Conservation (phyloP, 2,329 filamentous ascomycete genomes). For the Talaromyces piceae region DNA sequence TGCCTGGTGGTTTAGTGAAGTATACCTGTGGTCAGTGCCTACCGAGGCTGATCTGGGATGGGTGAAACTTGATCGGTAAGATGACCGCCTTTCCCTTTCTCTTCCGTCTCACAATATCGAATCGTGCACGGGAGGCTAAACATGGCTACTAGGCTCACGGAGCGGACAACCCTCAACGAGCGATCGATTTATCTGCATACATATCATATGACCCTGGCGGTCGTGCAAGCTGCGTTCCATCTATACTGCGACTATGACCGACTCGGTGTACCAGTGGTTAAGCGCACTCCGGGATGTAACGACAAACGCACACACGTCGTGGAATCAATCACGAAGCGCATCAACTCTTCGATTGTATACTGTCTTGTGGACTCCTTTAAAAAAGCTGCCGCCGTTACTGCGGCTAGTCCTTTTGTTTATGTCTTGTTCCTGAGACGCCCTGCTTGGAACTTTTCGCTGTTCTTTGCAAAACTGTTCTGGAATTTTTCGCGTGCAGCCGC, state of each 20-base stretch:
- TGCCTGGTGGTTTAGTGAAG: slow-evolving; percentile 68
- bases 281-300: slow-evolving; percentile 23
- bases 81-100: too few species aligned
- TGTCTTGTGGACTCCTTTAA: slow-evolving; percentile 27
- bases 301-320: slow-evolving; percentile 32
- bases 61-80: slow-evolving; percentile 62
- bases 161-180: slow-evolving; percentile 76
- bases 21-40: slow-evolving; percentile 68
- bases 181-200: slow-evolving; percentile 71
- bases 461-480: slow-evolving; percentile 64
- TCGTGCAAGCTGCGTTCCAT: slow-evolving; percentile 63
- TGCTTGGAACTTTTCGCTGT: slow-evolving; percentile 63
- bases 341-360: slow-evolving; percentile 28
- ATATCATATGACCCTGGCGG: slow-evolving; percentile 60
- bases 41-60: slow-evolving; percentile 58
- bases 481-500: slow-evolving; percentile 66
- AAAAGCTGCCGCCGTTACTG: slow-evolving; percentile 32
- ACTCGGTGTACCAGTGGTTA: slow-evolving; percentile 46
- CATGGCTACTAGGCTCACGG: slow-evolving; percentile 38
- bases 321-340: slow-evolving; percentile 28
- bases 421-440: slow-evolving; percentile 53
- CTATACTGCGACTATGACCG: slow-evolving; percentile 67
- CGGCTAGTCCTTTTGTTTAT: slow-evolving; percentile 53
- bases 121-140: slow-evolving; percentile 6
- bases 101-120: slow-evolving; percentile 3